Evolutionary conservation across 345 rosid species (phyloP), one percentile per base, ranked within the genome.

Genomic region (Eucalyptus curtisii): DNA sequence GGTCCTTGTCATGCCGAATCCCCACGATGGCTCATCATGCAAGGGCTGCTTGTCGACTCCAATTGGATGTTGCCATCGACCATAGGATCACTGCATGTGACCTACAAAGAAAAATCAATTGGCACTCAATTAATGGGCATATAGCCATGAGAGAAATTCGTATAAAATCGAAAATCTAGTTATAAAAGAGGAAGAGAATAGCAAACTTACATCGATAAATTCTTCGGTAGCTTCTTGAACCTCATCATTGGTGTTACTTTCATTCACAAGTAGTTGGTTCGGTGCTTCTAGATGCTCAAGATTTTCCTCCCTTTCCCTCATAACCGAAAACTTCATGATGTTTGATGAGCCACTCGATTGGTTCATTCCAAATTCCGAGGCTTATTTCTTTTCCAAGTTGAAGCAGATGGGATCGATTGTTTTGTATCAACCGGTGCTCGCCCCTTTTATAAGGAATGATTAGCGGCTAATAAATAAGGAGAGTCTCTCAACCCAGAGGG

Each of bases 151-250:
- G 52, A 64, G 49, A 49, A 42, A 40, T 45, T 17, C 14, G 0
- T 3, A 12, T 59, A 10, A 33, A 86, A 25, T 55, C 1, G 4
- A 44, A 40, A 61, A 81, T 9, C 15, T 11, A 19, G 8, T 31
- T 45, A 86, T 12, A 71, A 37, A 64, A 86, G 33, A 33, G n/a
- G 2, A 88, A 52, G 88, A n/a, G 4, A 59, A 86, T 80, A 31
- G 45, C 45, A 89, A 84, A 90, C 96, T 89, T 88, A 95, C 98
- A 89, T 90, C 92, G 88, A 97, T 92, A 89, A 98, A 86, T 91
- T 95, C 98, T 89, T 93, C 93, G 31, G 97, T 95, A 89, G 96
- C 98, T 40, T 97, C 99, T 92, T 95, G 98, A 90, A 97, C 95
- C 92, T 96, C 99, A 89, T 96, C 97, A 81, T 98, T 97, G 94